phyloP scores from a whole-genome alignment of 2,329 filamentous ascomycete genomes.

The Microcera coccophila region DNA sequence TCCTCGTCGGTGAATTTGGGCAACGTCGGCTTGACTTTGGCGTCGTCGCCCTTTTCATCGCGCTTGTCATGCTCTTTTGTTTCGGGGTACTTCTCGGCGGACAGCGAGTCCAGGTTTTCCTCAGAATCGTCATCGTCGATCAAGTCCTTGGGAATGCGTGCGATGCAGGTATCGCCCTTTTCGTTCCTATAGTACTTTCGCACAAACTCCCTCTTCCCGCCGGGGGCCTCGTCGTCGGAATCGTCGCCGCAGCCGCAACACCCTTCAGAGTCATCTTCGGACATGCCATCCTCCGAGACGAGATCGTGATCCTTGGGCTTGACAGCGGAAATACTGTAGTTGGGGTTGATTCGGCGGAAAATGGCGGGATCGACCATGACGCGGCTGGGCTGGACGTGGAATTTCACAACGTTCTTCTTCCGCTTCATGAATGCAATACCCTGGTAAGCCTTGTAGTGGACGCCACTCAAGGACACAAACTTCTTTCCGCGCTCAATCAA shows the following conservation, averaged over 20 bases:
- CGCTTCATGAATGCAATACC: conserved; percentile 84
- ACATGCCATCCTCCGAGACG: conserved; percentile 47
- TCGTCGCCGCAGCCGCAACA: conserved; percentile 39
- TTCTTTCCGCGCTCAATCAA: conserved; percentile 80
- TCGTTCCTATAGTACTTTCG: conserved; percentile 51
- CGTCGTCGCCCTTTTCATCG: conserved; percentile 10
- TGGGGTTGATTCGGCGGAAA: conserved; percentile 80
- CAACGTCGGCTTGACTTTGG: conserved; percentile 3
- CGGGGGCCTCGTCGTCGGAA: conserved; percentile 39
- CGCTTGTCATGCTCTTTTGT: conserved; percentile 15
- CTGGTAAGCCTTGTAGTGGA: conserved; percentile 78
- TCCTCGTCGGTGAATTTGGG: conserved; percentile 75
- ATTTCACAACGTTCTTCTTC: conserved; percentile 64
- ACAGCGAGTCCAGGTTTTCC: conserved; percentile 56
- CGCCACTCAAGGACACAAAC: conserved; percentile 75
- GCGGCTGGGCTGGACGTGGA: conserved; percentile 81
- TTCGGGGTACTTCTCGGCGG: conserved; percentile 16
- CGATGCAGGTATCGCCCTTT: conserved; percentile 35
- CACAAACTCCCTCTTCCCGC: conserved; percentile 43
- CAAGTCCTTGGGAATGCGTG: conserved; percentile 30
- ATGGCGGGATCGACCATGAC: conserved; percentile 84
- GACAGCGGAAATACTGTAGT: conserved; percentile 73
- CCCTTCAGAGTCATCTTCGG: conserved; percentile 36
- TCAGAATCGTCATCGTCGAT: conserved; percentile 27
- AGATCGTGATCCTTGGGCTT: conserved; percentile 67